Base-by-base conservation (phyloP, 2,329 filamentous ascomycete genomes). In the Eurotiales sp. region DNA sequence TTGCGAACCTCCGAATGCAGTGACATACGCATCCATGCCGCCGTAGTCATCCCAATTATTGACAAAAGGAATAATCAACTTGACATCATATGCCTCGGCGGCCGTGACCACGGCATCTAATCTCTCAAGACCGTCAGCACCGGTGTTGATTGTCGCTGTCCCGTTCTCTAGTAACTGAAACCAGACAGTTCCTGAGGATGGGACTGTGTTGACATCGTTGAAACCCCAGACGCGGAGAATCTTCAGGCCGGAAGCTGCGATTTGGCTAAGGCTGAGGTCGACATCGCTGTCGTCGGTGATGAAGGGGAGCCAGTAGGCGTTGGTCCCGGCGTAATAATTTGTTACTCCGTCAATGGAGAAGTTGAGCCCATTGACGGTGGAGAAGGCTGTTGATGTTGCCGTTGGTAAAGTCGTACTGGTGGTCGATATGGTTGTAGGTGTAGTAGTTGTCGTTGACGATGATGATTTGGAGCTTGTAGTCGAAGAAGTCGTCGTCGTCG, bases 41-140 rank as follows among this genome's bases (percentile, higher is more conserved):
- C 83, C 83, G 39, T 85, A 86, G 60, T 87, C 85, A 41, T 72
- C 73, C 83, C 84, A 88, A 68, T 87, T 82, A 69, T 87, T 87
- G 50, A 86, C 81, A 36, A 67, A 67, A 54, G 65, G 66, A 50
- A 67, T 81, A 55, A 87, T 83, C 4, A 86, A 70, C 64, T 84
- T 84, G 58, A 87, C 73, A 3, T 78, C 79, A 49, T 79, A 72
- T 50, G 73, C 71, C 64, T 84, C 82, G 4, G 83, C 83, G 0
- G 78, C 72, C 34, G 74, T 63, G 48, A 87, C 82, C 1, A 86
- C 82, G 48, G 80, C 80, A 61, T 87, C 84, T 2, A 87, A 77
- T 12, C 82, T 77, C 63, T 84, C 76, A 8, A 87, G 77, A 14
- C 84, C 83, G 61, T 86, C 71, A 30, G 76, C 59, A 2, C 82